A percentile compares a stretch with the other conserved stretches of the same genome.
Conservation (phyloP, 805 yeast genomes). For the Clavispora asparagi region DNA sequence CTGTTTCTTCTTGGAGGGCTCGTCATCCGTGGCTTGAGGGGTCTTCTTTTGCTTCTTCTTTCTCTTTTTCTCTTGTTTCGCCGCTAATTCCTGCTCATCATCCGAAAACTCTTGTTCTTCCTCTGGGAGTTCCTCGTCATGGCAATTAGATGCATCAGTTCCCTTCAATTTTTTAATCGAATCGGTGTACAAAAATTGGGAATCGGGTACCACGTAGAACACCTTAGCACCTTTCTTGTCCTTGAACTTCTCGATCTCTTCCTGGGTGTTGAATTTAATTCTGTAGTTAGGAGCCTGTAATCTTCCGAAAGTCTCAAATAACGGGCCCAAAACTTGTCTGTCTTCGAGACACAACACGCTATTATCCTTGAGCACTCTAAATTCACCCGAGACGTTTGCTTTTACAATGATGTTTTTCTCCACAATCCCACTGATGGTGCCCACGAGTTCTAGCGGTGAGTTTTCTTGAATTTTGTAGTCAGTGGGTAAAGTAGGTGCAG, state of each 20-base stretch:
- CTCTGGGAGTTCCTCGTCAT: slow-evolving; percentile 90
- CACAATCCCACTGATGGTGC: slow-evolving; percentile 62
- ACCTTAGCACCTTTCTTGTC: slow-evolving; percentile 52
- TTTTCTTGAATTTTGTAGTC: slow-evolving; percentile 54
- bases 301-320: slow-evolving; percentile 88
- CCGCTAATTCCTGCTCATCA: slow-evolving; percentile 80
- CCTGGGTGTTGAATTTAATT: slow-evolving; percentile 55
- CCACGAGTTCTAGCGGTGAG: slow-evolving; percentile 68
- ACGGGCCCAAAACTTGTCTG: slow-evolving; percentile 62
- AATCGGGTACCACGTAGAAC: slow-evolving; percentile 73
- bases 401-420: slow-evolving; percentile 68
- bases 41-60: slow-evolving; percentile 43
- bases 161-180: slow-evolving; percentile 69
- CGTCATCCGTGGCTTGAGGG: slow-evolving; percentile 4
- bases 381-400: slow-evolving; percentile 77
- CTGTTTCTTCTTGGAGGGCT: slow-evolving; percentile 17
- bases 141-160: slow-evolving; percentile 90
- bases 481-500: slow-evolving; percentile 61
- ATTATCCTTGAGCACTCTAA: slow-evolving; percentile 72
- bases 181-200: slow-evolving; percentile 75
- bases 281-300: slow-evolving; percentile 77
- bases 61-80: slow-evolving; percentile 59
- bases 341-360: slow-evolving; percentile 77
- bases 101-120: slow-evolving; percentile 95
- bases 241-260: slow-evolving; percentile 43